Evolutionary conservation across 495 filamentous ascomycete genomes (phyloP).

Genomic region (Massariosphaeria phaeospora): DNA sequence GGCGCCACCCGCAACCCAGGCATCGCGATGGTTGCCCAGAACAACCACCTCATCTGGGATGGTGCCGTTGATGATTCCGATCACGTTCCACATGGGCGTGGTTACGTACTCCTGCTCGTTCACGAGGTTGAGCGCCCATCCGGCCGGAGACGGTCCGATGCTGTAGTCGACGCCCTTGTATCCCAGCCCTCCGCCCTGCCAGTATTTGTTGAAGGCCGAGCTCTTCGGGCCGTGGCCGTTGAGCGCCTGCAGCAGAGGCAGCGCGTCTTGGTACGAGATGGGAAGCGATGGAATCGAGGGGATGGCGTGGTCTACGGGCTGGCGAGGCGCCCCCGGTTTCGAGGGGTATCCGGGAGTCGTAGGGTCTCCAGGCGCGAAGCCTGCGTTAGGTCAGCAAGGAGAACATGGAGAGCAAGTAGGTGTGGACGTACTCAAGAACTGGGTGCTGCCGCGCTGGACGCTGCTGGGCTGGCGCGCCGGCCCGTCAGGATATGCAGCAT

Average conservation of each 20-base stretch:
- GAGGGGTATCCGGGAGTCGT: conserved; percentile 95
- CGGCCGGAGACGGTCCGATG: conserved; percentile 77
- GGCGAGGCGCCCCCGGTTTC: conserved; percentile 78
- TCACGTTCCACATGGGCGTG: conserved; percentile 90
- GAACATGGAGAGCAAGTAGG: conserved; percentile 31
- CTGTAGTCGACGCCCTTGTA: conserved; percentile 88
- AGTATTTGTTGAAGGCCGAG: conserved; percentile 68
- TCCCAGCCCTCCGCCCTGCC: conserved; percentile 66
- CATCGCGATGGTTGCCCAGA: conserved; percentile 93
- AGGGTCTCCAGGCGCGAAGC: conserved; percentile 59
- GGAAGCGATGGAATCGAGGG: conserved; percentile 89
- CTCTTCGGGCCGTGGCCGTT: conserved; percentile 83
- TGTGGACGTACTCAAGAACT: conserved; percentile 65
- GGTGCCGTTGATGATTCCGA: conserved; percentile 89
- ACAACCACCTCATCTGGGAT: conserved; percentile 82
- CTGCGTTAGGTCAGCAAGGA: conserved; percentile 36
- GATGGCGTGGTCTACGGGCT: conserved; percentile 60
- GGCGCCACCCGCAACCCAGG: conserved; percentile 73
- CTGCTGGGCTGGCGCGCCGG: conserved; percentile 82
- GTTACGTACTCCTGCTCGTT: conserved; percentile 87
- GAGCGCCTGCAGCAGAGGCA: conserved; percentile 80
- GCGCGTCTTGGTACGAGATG: conserved; percentile 79
- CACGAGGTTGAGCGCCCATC: conserved; percentile 70
- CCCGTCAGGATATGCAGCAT: conserved; percentile 75
- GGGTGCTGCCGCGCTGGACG: conserved; percentile 85